These are phyloP conservation scores for Trifolium pratense DNA, from an alignment of 306 rosid genomes.

Conservation along the genomic window DNA sequence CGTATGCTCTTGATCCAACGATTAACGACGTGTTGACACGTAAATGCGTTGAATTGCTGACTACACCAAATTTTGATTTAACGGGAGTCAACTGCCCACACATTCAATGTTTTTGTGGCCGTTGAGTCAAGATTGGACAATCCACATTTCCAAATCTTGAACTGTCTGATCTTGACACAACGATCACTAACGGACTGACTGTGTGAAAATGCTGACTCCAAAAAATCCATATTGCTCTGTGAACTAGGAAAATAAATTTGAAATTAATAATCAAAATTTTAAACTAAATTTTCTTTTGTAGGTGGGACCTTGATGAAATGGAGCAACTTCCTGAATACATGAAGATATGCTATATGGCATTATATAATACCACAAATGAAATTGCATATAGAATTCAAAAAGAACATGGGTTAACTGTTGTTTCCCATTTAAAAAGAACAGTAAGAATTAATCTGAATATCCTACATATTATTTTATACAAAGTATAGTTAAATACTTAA, in stretches of 20 bases:
- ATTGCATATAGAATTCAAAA: slow-evolving; percentile 50
- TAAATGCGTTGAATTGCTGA: neutral
- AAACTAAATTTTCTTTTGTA: slow-evolving; percentile 4
- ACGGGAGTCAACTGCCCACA: neutral
- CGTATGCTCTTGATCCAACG: neutral
- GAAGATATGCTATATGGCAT: slow-evolving; percentile 57
- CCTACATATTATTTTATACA: neutral
- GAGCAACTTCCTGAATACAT: slow-evolving; percentile 50
- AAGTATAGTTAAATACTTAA: neutral
- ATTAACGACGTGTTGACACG: neutral
- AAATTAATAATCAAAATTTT: neutral
- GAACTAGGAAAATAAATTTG: neutral
- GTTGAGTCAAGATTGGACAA: neutral
- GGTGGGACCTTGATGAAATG: slow-evolving; percentile 61
- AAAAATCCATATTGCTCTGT: neutral
- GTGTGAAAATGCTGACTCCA: neutral
- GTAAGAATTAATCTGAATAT: slow-evolving; percentile 39
- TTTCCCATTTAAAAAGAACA: slow-evolving; percentile 45
- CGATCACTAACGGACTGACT: neutral
- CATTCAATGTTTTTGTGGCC: neutral
- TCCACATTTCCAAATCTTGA: too few relatives aligned
- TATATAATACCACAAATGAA: slow-evolving; percentile 52
- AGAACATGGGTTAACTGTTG: slow-evolving; percentile 41
- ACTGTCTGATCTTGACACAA: too few relatives aligned
- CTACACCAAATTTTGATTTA: neutral